Evolutionary conservation across 208 protist species (phyloP), one percentile per base, ranked within the genome.

Genomic region (Wallacemonas sp.): DNA sequence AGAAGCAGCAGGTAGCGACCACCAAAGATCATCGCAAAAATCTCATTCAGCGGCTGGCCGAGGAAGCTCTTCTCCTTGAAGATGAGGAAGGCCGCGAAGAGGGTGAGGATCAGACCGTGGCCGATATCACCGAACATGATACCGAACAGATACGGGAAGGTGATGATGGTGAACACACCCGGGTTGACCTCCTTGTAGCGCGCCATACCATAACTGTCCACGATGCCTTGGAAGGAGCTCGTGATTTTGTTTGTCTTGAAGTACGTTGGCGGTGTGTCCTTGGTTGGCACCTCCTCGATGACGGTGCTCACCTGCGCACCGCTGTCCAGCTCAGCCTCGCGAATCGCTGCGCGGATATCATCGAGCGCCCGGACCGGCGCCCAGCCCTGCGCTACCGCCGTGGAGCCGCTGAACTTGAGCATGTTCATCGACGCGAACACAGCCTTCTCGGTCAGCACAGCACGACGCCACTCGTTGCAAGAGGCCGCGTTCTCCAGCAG

Each of bases 91-190:
- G 82, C 58, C 17, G 91, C 88, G 38, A 94, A 79, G 31, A 97
- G 30, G 41, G 94, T 88, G 22, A 99, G 76, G 24, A 99, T 86
- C 45, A 97, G 26, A 54, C 98, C 98, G 83, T 99, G 99, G 34
- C 98, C 98, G 34, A 99, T 81, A 76, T 99, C 99, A 59, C 99
- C 99, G 82, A 99, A 99, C 99, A 99, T 99, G 58, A 99, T 90
- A 55, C 94, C 98, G 74, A 99, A 99, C 3, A 99, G 83, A 85
- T 99, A 99, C 26, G 99, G 99, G 82, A 99, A 99, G 34, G 97
- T 99, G 38, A 99, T 91, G 58, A 99, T 96, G 24, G 97, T 97
- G 62, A 99, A 97, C 24, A 97, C 91, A 22, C 90, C 96, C 19
- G 94, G 90, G 75, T 98, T 98, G n/a, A 97, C 69, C 72, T 98